Percentiles rank a stretch among this genome's conserved stretches.
Evolutionary conservation across 441 rosid species (phyloP).

Genomic region (Melastoma candidum): DNA sequence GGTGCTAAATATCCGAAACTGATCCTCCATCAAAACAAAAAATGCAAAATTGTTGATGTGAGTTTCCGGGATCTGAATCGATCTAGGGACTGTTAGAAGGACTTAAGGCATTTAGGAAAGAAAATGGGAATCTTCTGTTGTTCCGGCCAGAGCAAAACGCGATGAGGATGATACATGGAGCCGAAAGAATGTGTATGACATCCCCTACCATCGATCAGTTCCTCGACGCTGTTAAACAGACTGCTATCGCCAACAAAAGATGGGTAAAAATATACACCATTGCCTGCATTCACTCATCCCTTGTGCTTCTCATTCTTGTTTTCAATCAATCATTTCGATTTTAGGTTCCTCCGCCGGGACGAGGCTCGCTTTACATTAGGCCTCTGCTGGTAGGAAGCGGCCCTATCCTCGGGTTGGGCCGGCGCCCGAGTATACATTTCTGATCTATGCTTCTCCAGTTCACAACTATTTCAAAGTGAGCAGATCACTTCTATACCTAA

Average conservation of each 20-base stretch:
- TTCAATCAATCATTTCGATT: background rate
- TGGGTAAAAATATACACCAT: constrained; percentile 43
- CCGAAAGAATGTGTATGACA: constrained; percentile 83
- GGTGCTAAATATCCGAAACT: constrained; percentile 22
- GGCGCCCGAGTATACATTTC: constrained; percentile 69
- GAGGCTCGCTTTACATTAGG: constrained; percentile 77
- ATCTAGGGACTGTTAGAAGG: constrained; percentile 73
- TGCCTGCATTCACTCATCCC: background rate
- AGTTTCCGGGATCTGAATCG: background rate
- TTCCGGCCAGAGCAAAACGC: constrained; percentile 77
- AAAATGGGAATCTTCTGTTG: constrained; percentile 46
- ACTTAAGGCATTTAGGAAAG: constrained; percentile 58
- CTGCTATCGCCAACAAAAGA: constrained; percentile 53
- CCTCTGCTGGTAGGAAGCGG: constrained; percentile 87
- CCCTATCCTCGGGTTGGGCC: constrained; percentile 71
- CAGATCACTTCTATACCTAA: background rate
- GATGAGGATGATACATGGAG: constrained; percentile 50
- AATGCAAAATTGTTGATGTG: no score
- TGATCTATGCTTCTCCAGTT: constrained; percentile 77
- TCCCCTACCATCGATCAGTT: constrained; percentile 68
- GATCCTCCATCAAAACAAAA: background rate
- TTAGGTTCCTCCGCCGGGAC: constrained; percentile 83
- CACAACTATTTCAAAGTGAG: constrained; percentile 68
- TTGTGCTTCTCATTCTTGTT: background rate
- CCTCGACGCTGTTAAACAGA: constrained; percentile 54